A percentile compares a stretch with the other conserved stretches of the same genome.
Conservation (phyloP, 2,329 filamentous ascomycete species). For the Neofusicoccum sp. region DNA sequence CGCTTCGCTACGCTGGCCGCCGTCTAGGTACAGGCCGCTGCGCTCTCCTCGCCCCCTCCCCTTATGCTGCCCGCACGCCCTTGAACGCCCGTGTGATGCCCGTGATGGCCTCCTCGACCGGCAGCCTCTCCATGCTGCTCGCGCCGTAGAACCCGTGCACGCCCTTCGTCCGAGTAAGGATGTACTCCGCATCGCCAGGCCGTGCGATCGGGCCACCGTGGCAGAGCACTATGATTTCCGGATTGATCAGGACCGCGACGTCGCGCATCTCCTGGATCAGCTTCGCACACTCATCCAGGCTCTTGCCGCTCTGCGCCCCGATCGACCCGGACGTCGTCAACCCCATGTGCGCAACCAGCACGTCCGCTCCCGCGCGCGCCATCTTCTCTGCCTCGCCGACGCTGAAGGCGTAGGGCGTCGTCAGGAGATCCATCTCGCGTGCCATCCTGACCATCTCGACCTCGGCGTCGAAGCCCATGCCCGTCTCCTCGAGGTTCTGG, state of each 20-base stretch:
- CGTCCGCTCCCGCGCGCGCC: slow-evolving; percentile 66
- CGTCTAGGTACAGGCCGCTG: neutral
- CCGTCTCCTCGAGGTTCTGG: slow-evolving; percentile 69
- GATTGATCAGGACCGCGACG: slow-evolving; percentile 57
- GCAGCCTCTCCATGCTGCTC: slow-evolving; percentile 69
- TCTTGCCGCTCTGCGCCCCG: slow-evolving; percentile 63
- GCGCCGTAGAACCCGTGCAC: slow-evolving; percentile 75
- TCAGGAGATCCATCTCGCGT: slow-evolving; percentile 62
- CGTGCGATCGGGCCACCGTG: slow-evolving; percentile 70
- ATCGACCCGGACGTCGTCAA: slow-evolving; percentile 67
- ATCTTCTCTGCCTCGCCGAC: slow-evolving; percentile 64
- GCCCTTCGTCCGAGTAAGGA: slow-evolving; percentile 62
- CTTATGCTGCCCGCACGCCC: slow-evolving; percentile 23
- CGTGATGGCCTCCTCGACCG: slow-evolving; percentile 68
- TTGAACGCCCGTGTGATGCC: slow-evolving; percentile 61
- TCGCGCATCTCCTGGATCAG: slow-evolving; percentile 67
- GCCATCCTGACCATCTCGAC: slow-evolving; percentile 68
- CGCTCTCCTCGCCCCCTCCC: neutral
- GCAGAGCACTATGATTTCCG: slow-evolving; percentile 67
- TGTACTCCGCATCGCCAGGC: slow-evolving; percentile 64
- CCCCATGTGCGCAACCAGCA: slow-evolving; percentile 70
- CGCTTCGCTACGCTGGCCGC: neutral
- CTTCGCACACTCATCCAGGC: slow-evolving; percentile 64
- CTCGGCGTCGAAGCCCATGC: slow-evolving; percentile 68
- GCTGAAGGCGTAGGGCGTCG: slow-evolving; percentile 71